phyloP scores from a whole-genome alignment of 75 land plant species.

The Isoetes taiwanensis region DNA sequence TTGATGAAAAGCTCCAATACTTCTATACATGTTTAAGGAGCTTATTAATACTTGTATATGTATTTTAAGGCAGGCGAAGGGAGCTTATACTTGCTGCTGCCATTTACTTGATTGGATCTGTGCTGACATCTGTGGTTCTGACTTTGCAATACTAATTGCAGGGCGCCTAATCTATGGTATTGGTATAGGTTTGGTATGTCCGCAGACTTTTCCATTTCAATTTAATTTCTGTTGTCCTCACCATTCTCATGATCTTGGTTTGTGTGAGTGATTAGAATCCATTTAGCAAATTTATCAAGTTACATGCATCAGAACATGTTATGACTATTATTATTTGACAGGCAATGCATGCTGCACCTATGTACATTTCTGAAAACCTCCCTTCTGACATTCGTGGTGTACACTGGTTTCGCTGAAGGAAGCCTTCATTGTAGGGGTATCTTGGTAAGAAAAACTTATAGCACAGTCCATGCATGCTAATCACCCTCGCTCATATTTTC shows the following conservation, averaged over 20 bases:
- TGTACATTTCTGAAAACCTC: slow-evolving; percentile 93
- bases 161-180: slow-evolving; percentile 74
- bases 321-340: no score
- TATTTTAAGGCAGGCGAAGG: slow-evolving; percentile 69
- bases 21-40: no score
- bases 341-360: slow-evolving; percentile 99
- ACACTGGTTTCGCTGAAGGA: slow-evolving; percentile 86
- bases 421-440: slow-evolving; percentile 88
- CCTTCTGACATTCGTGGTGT: slow-evolving; percentile 86
- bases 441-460: slow-evolving; percentile 35
- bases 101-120: slow-evolving; percentile 52
- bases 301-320: no score
- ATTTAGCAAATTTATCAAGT: no score
- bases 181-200: slow-evolving; percentile 78
- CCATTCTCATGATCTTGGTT: no score
- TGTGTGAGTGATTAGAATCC: no score
- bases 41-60: no score
- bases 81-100: slow-evolving; percentile 63
- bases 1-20: no score
- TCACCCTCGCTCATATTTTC: neutral
- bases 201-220: neutral
- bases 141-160: slow-evolving; percentile 35
- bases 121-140: slow-evolving; percentile 50
- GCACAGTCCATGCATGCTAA: no score
- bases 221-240: neutral